Conservation (phyloP, 1,139 yeast genomes). For the Pichiaceae sp. region DNA sequence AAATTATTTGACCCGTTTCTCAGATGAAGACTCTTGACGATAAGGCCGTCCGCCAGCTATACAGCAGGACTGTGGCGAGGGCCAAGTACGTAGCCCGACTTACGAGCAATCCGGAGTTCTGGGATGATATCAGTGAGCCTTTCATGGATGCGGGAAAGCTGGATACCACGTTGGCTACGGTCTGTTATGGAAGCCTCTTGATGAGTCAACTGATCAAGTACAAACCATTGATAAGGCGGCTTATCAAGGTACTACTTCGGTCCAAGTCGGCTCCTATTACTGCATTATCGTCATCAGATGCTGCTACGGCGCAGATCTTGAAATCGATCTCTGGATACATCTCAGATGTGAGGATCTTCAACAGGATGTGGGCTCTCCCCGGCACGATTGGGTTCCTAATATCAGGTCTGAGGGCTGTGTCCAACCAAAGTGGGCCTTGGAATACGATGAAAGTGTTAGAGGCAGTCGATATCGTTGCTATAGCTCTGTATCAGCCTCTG, state of each 20-base stretch:
- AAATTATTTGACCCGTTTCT: too few species aligned
- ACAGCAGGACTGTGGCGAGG: too few species aligned
- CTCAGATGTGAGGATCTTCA: constrained; percentile 46
- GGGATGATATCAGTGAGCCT: constrained; percentile 17
- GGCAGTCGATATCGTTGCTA: constrained; percentile 19
- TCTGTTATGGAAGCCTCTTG: constrained; percentile 23
- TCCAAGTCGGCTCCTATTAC: neutral
- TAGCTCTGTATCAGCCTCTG: constrained; percentile 32
- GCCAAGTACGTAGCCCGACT: constrained; percentile 29
- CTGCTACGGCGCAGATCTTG: constrained; percentile 13
- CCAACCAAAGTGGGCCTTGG: constrained; percentile 14
- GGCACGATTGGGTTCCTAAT: constrained; percentile 38
- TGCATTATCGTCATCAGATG: neutral
- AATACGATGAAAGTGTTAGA: constrained; percentile 15
- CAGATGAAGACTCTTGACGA: too few species aligned
- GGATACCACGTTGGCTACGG: constrained; percentile 23
- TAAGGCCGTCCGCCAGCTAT: too few species aligned
- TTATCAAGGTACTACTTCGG: neutral
- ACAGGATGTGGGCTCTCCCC: constrained; percentile 44
- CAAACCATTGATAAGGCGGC: constrained; percentile 11
- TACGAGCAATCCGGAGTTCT: constrained; percentile 17
- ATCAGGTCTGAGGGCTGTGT: constrained; percentile 23
- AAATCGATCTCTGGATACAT: constrained; percentile 37
- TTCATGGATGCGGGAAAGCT: constrained; percentile 18
- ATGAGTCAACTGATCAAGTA: constrained; percentile 18